A percentile compares a stretch with the other conserved stretches of the same genome.
Conservation (phyloP, 2,329 filamentous ascomycete species). For the Botrytis sinoallii region DNA sequence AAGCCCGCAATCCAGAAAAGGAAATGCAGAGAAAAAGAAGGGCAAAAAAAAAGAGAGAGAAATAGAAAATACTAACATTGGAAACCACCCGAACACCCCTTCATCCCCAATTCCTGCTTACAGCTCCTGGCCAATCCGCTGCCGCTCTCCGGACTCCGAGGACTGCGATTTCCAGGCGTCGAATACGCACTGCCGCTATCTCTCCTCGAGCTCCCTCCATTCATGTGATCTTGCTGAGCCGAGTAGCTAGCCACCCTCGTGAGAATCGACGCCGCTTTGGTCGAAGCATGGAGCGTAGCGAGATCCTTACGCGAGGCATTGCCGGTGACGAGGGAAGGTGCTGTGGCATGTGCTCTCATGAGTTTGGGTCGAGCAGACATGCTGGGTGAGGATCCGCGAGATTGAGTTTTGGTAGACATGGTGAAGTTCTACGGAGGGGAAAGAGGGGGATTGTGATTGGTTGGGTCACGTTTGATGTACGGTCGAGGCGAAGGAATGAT, state of each 20-base stretch:
- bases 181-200: constrained; percentile 19
- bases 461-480: constrained; percentile 1
- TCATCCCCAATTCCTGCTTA: constrained; percentile 19
- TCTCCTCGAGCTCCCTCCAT: constrained; percentile 20
- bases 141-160: constrained; percentile 26
- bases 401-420: constrained; percentile 42
- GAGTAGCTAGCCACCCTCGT: constrained; percentile 52
- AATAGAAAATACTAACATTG: constrained; percentile 13
- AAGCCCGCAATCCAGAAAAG: neutral
- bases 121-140: constrained; percentile 30
- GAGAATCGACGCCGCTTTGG: constrained; percentile 53
- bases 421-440: neutral
- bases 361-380: constrained; percentile 48
- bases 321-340: constrained; percentile 56
- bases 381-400: constrained; percentile 42
- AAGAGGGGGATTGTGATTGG: neutral
- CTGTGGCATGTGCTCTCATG: constrained; percentile 53
- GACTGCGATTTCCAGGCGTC: constrained; percentile 15
- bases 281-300: constrained; percentile 47
- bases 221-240: constrained; percentile 39
- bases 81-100: neutral
- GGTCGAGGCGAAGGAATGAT: neutral
- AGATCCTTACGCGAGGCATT: constrained; percentile 52
- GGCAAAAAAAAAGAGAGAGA: neutral
- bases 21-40: neutral